These are phyloP conservation scores for Ophiocordyceps unilateralis DNA, from an alignment of 2,329 filamentous ascomycete species.

Conservation along the genomic window DNA sequence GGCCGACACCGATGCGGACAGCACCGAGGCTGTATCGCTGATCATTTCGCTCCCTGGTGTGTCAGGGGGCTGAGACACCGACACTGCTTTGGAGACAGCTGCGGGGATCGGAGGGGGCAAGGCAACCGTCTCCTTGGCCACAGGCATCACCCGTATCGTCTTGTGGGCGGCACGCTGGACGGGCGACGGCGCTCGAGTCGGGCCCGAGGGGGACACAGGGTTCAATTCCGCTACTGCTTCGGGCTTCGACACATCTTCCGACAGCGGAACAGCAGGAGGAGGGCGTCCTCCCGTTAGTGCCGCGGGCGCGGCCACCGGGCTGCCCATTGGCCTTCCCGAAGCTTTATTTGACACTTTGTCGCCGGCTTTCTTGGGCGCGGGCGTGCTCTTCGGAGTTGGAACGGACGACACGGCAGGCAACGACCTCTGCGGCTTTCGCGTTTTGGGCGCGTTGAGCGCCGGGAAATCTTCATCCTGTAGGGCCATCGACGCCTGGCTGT, in stretches of 20 bases:
- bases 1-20: conserved; percentile 51
- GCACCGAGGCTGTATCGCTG: conserved; percentile 60
- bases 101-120: conserved; percentile 14
- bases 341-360: conserved; percentile 13
- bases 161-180: conserved; percentile 36
- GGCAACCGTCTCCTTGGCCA: conserved; percentile 42
- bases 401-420: conserved; percentile 17
- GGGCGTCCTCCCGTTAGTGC: not conserved
- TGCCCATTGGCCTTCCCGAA: conserved; percentile 5
- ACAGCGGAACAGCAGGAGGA: not conserved
- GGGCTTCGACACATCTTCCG: not conserved
- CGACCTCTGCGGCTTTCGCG: conserved; percentile 12
- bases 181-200: conserved; percentile 27
- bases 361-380: conserved; percentile 13
- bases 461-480: conserved; percentile 48
- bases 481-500: conserved; percentile 13
- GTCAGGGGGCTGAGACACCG: conserved; percentile 36
- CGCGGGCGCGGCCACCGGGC: not conserved
- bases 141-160: conserved; percentile 43
- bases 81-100: conserved; percentile 13
- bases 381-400: conserved; percentile 16
- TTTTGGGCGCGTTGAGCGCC: conserved; percentile 30
- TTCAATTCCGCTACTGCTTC: conserved; percentile 7
- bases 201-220: conserved; percentile 15
- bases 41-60: conserved; percentile 58